Conservation (phyloP, 805 yeast genomes). For the Metschnikowia drakensbergensis region DNA sequence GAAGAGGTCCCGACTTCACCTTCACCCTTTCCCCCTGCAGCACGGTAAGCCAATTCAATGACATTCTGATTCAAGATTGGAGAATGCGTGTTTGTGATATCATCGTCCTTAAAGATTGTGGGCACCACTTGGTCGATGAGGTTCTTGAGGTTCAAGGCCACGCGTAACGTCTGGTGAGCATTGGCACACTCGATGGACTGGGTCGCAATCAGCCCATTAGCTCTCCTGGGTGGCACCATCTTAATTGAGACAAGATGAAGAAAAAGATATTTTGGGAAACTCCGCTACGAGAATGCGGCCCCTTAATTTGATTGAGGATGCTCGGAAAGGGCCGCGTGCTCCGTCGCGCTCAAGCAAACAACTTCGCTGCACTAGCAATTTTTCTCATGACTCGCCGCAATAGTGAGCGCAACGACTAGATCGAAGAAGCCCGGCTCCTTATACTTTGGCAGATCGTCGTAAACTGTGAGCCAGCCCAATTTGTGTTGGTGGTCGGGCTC, state of each 20-base stretch:
- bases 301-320: background rate
- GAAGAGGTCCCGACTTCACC: constrained; percentile 53
- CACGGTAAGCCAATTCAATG: constrained; percentile 56
- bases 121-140: constrained; percentile 73
- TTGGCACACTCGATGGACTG: constrained; percentile 41
- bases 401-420: constrained; percentile 47
- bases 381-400: constrained; percentile 47
- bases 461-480: constrained; percentile 63
- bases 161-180: constrained; percentile 62
- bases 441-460: constrained; percentile 39
- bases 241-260: background rate
- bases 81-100: constrained; percentile 54
- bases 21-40: constrained; percentile 77
- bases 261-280: background rate
- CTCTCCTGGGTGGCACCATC: background rate
- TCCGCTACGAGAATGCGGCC: no score
- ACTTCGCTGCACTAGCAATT: background rate
- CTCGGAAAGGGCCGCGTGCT: background rate
- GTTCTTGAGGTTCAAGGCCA: constrained; percentile 68
- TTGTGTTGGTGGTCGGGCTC: constrained; percentile 52
- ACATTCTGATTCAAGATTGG: constrained; percentile 57
- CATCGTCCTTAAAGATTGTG: constrained; percentile 49
- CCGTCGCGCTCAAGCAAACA: background rate
- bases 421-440: constrained; percentile 48
- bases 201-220: background rate